Evolutionary conservation across 495 filamentous ascomycete genomes (phyloP).

Genomic region (Podospora australis): DNA sequence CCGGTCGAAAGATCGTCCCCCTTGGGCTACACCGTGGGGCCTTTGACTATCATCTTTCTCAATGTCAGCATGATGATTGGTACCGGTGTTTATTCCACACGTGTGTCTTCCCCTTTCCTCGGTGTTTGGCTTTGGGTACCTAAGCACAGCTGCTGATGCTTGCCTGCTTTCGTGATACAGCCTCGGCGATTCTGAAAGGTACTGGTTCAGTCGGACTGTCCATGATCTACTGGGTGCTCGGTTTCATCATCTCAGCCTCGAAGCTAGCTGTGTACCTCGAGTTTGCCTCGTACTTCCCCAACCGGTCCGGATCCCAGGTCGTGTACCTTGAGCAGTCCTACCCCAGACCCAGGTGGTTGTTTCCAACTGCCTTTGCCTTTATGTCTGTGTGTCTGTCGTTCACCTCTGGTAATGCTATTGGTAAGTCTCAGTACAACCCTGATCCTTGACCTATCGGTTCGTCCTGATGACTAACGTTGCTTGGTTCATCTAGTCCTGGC

Average conservation of each 20-base stretch:
- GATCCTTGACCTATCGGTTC: no score
- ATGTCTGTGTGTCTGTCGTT: slow-evolving; percentile 55
- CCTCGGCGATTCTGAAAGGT: slow-evolving; percentile 47
- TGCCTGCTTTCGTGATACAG: slow-evolving; percentile 49
- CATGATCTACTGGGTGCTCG: slow-evolving; percentile 57
- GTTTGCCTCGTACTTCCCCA: slow-evolving; percentile 56
- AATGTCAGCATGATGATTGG: slow-evolving; percentile 63
- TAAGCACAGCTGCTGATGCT: not conserved
- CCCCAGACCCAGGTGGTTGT: slow-evolving; percentile 54
- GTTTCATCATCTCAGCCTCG: slow-evolving; percentile 45
- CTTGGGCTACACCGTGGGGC: slow-evolving; percentile 53
- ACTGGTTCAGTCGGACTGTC: slow-evolving; percentile 54
- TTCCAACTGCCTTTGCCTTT: slow-evolving; percentile 55
- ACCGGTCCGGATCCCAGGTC: slow-evolving; percentile 57
- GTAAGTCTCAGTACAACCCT: slow-evolving; percentile 18
- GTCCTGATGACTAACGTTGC: no score
- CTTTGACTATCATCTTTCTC: slow-evolving; percentile 51
- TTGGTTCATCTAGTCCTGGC: slow-evolving; percentile 41
- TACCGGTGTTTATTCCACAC: slow-evolving; percentile 59
- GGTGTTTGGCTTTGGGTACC: not conserved
- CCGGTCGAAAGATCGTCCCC: slow-evolving; percentile 55
- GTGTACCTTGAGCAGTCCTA: slow-evolving; percentile 63
- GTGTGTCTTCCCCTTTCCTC: slow-evolving; percentile 29
- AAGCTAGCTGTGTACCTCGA: slow-evolving; percentile 54
- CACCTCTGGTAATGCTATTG: slow-evolving; percentile 57